These are phyloP conservation scores for Hansenula anomala DNA, from an alignment of 1,139 yeast species.

Conservation along the genomic window DNA sequence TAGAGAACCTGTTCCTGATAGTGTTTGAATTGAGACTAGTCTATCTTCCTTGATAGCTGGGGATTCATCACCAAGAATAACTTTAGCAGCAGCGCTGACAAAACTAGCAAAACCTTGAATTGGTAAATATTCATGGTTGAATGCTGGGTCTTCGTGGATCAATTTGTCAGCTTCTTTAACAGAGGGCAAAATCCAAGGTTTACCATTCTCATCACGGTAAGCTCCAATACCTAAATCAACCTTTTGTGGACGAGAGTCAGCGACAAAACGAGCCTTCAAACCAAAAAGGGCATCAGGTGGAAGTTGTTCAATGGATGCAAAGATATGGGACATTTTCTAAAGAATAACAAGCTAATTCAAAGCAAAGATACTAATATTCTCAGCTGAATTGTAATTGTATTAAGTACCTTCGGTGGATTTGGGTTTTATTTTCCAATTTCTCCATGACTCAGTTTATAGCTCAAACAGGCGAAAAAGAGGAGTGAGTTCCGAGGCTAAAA, in stretches of 20 bases:
- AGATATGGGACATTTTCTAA: constrained; percentile 17
- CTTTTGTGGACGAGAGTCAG: constrained; percentile 57
- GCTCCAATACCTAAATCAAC: constrained; percentile 95
- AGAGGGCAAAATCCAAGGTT: constrained; percentile 91
- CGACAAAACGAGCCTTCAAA: constrained; percentile 66
- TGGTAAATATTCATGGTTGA: constrained; percentile 89
- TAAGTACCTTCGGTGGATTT: neutral
- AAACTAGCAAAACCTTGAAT: constrained; percentile 75
- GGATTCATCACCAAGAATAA: constrained; percentile 68
- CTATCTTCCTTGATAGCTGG: constrained; percentile 47
- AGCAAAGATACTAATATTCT: too few species aligned
- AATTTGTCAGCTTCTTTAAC: constrained; percentile 67
- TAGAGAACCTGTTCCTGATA: constrained; percentile 95
- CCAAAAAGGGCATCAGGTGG: constrained; percentile 85
- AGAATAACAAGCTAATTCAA: too few species aligned
- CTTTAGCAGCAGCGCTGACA: constrained; percentile 68
- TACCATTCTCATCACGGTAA: constrained; percentile 86
- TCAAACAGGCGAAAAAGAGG: too few species aligned
- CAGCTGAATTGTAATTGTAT: too few species aligned
- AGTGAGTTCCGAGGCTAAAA: neutral
- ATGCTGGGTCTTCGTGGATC: constrained; percentile 48
- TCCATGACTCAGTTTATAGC: neutral
- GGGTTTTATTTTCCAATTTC: neutral
- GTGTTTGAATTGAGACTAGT: constrained; percentile 75
- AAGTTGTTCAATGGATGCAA: constrained; percentile 43